Evolutionary conservation across 2,329 filamentous ascomycete genomes (phyloP).

Genomic region (Paecilomyces sp.): DNA sequence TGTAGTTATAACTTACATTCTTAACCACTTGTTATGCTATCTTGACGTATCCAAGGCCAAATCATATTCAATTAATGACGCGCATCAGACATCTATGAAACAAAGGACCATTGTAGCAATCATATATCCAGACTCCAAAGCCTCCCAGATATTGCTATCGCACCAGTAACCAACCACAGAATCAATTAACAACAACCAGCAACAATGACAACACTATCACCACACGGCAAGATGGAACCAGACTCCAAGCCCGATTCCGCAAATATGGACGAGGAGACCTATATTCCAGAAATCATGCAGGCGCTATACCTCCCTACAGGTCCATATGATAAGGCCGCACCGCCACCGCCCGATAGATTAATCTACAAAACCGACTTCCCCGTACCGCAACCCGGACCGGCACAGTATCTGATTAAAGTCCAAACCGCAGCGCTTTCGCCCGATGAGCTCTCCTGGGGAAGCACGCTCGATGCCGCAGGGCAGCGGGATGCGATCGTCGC

Average conservation of each 20-base stretch:
- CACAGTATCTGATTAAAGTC: slow-evolving; percentile 37
- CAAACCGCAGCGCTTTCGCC: slow-evolving; percentile 31
- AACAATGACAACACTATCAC: background rate
- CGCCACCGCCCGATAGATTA: slow-evolving; percentile 19
- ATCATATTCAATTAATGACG: background rate
- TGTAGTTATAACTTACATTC: too few species aligned
- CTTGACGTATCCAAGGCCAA: background rate
- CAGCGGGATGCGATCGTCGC: slow-evolving; percentile 28
- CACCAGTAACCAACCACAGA: too few species aligned
- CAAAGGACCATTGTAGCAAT: background rate
- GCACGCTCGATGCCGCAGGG: slow-evolving; percentile 17
- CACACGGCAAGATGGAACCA: background rate
- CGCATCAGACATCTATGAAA: too few species aligned
- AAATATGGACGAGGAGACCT: slow-evolving; percentile 28
- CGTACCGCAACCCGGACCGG: slow-evolving; percentile 24
- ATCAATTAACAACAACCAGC: background rate
- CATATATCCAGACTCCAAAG: background rate
- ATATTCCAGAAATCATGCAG: slow-evolving; percentile 29
- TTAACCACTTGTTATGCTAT: too few species aligned
- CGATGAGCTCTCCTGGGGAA: slow-evolving; percentile 25
- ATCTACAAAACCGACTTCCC: slow-evolving; percentile 28
- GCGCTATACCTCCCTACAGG: slow-evolving; percentile 29
- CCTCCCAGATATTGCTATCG: background rate
- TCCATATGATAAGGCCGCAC: slow-evolving; percentile 10
- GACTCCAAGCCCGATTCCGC: slow-evolving; percentile 13